phyloP scores from a whole-genome alignment of 495 filamentous ascomycete species.

The Penicillium angulare region DNA sequence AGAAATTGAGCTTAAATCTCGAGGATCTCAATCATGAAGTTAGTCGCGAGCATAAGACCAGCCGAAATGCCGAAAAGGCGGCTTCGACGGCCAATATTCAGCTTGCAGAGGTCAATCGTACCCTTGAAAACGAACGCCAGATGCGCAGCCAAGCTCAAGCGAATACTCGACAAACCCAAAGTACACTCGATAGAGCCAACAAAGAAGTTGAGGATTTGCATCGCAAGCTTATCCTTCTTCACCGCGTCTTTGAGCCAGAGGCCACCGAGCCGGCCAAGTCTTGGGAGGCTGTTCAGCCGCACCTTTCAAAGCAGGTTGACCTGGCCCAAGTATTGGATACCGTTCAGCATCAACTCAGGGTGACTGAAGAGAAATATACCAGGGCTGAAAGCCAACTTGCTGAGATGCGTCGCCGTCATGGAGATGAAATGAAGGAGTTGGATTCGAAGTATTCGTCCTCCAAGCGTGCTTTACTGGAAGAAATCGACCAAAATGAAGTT shows the following conservation, averaged over 20 bases:
- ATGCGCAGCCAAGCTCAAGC: constrained; percentile 80
- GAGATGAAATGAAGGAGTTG: constrained; percentile 71
- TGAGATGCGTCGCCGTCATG: constrained; percentile 70
- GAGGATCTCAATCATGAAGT: constrained; percentile 96
- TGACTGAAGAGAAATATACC: constrained; percentile 77
- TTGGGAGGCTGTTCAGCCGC: constrained; percentile 61
- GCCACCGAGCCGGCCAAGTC: constrained; percentile 55
- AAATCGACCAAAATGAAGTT: constrained; percentile 82
- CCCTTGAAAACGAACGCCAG: constrained; percentile 86
- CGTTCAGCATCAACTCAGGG: constrained; percentile 78
- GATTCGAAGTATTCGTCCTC: constrained; percentile 70
- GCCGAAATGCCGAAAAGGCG: constrained; percentile 84
- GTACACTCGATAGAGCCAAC: constrained; percentile 71
- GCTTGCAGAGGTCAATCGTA: constrained; percentile 83
- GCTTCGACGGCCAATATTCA: constrained; percentile 82
- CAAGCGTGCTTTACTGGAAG: constrained; percentile 72
- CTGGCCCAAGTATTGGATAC: constrained; percentile 87
- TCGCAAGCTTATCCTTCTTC: constrained; percentile 72
- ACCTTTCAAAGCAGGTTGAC: constrained; percentile 67
- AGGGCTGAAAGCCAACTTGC: constrained; percentile 82
- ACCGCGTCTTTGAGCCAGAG: constrained; percentile 85
- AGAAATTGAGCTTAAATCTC: constrained; percentile 83
- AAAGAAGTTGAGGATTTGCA: constrained; percentile 77
- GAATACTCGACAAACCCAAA: constrained; percentile 78
- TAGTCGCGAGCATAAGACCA: constrained; percentile 84